Percentiles rank a stretch among this genome's conserved stretches.
Conservation (phyloP, 768 basidiomycete species). For the Gloeopeniophorella convolvens region DNA sequence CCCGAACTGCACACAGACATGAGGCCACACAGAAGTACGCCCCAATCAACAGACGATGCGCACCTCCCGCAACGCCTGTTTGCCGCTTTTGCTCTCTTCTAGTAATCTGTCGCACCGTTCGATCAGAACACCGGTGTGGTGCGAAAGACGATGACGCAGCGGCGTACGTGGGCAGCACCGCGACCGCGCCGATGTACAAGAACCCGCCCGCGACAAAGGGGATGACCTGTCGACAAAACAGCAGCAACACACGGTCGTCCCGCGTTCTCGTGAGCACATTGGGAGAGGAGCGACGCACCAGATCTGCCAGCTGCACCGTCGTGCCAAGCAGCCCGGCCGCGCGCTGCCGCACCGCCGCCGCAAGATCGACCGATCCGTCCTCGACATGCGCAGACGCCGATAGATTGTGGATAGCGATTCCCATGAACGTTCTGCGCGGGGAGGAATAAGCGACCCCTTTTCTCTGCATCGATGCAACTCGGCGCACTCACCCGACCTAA, state of each 20-base stretch:
- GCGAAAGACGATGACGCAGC: too few relatives aligned
- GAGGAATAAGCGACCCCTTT: neutral
- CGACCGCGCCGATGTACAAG: conserved; percentile 89
- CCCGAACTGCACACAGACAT: conserved; percentile 54
- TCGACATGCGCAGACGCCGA: conserved; percentile 43
- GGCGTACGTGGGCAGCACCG: conserved; percentile 82
- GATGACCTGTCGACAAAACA: conserved; percentile 52
- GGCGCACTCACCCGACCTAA: conserved; percentile 25
- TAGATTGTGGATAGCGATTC: conserved; percentile 76
- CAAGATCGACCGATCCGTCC: conserved; percentile 49
- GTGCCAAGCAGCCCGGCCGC: conserved; percentile 80
- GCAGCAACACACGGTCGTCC: too few relatives aligned
- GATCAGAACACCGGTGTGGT: conserved; percentile 5
- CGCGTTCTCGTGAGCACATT: conserved; percentile 11
- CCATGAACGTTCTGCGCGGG: conserved; percentile 67
- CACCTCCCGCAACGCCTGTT: conserved; percentile 89
- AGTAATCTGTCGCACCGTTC: conserved; percentile 47
- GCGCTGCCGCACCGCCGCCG: conserved; percentile 68
- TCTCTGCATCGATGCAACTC: neutral
- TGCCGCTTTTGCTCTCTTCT: conserved; percentile 80
- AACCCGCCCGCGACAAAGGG: conserved; percentile 90
- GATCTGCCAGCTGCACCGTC: conserved; percentile 67
- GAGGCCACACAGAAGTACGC: conserved; percentile 1
- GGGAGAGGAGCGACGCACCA: conserved; percentile 51
- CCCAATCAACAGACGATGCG: conserved; percentile 22